Evolutionary conservation across 768 basidiomycete species (phyloP), one percentile per base, ranked within the genome.

Genomic region (Boletus barrowsii): DNA sequence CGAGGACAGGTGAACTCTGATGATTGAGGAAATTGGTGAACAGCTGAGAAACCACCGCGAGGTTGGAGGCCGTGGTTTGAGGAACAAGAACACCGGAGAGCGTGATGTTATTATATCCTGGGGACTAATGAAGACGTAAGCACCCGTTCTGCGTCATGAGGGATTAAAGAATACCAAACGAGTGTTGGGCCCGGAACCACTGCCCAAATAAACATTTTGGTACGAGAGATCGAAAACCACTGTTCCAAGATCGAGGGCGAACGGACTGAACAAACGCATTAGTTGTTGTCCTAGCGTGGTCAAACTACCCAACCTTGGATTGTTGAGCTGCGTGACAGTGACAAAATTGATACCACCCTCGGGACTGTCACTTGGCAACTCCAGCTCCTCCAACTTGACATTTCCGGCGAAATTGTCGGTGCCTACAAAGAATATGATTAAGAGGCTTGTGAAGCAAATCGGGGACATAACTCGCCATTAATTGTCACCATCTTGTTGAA

Each of bases 21-120:
- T 84, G 78, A 61, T 90, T 89, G 58, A 90, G 72, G 63, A 87
- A 89, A 44, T 81, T 79, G 15, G 85, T 87, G 68, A 90, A 90
- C 40, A 90, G 72, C 49, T 79, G 65, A 8, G 84, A 84, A 44
- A 88, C 72, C n/a, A 64, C 60, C 4, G 68, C 72, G 39, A 88
- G 76, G 42, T 78, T 70, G 7, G 69, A 63, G 10, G 76, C 54
- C 22, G 70, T 71, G 13, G 75, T 76, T 52, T 88, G 84, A 5
- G 75, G 79, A 40, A 83, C 61, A 39, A 90, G 74, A 22, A 74
- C 71, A 13, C 88, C 88, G 13, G 62, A 69, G 49, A 90, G 76
- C 3, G 79, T 79, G 56, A 89, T 81, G 40, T 75, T 73, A 63
- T 88, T 88, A 18, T 67, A 56, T 15, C 83, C 83, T 8, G 80